A percentile compares a stretch with the other conserved stretches of the same genome.
These are phyloP conservation scores for Obelidium mucronatum DNA, from an alignment of 192 early-diverging fungal species.

Conservation along the genomic window DNA sequence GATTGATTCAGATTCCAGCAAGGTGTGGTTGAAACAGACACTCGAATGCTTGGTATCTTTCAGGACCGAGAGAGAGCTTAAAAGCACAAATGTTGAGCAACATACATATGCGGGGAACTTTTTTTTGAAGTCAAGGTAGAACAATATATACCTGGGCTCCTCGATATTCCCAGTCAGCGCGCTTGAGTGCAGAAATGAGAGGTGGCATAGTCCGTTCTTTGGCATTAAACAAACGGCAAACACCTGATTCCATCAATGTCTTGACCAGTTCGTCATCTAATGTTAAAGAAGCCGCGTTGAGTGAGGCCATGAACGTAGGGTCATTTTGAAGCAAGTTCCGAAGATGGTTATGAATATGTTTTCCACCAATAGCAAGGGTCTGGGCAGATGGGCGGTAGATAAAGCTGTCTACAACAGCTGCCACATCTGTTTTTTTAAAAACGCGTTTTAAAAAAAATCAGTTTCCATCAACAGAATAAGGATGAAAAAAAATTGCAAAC, in stretches of 20 bases:
- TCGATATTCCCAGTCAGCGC: conserved; percentile 34
- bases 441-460: not conserved
- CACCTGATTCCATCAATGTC: conserved; percentile 35
- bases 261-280: conserved; percentile 61
- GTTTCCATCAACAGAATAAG: no score
- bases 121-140: conserved; percentile 5
- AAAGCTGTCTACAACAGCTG: conserved; percentile 79
- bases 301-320: conserved; percentile 17
- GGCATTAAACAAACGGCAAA: conserved; percentile 38
- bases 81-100: not conserved
- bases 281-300: conserved; percentile 52
- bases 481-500: no score
- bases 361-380: conserved; percentile 73
- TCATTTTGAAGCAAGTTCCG: not conserved
- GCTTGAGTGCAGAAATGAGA: conserved; percentile 17
- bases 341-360: conserved; percentile 72
- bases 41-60: conserved; percentile 67
- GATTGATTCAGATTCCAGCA: conserved; percentile 41
- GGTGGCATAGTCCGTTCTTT: conserved; percentile 17
- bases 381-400: conserved; percentile 67
- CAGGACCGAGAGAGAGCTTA: conserved; percentile 59
- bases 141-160: conserved; percentile 41
- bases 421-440: conserved; percentile 59
- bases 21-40: conserved; percentile 76
- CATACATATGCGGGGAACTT: not conserved